phyloP scores from a whole-genome alignment of 2,329 filamentous ascomycete species.

The Tolypocladium endophyticum region DNA sequence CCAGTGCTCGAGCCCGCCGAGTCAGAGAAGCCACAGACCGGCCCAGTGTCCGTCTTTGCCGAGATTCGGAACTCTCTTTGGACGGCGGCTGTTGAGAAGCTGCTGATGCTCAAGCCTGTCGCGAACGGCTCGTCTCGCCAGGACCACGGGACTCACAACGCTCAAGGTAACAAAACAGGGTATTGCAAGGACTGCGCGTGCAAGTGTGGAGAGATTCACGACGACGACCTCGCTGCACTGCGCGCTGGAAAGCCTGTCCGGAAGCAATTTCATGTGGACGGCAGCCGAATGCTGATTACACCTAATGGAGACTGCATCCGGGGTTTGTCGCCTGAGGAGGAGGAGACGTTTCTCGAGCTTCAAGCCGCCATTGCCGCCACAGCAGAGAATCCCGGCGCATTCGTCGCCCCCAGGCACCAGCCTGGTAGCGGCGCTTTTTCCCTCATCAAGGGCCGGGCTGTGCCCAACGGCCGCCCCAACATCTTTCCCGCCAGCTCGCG shows the following conservation, averaged over 20 bases:
- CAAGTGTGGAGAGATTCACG: conserved; percentile 28
- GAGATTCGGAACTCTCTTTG: conserved; percentile 23
- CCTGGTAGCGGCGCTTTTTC: conserved; percentile 45
- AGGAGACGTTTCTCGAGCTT: conserved; percentile 58
- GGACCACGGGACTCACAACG: conserved; percentile 12
- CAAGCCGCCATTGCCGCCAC: conserved; percentile 46
- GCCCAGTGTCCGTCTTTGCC: conserved; percentile 22
- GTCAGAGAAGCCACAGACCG: conserved; percentile 18
- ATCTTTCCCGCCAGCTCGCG: conserved; percentile 44
- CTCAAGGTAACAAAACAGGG: conserved; percentile 11
- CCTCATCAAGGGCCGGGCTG: conserved; percentile 53
- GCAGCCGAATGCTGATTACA: conserved; percentile 60
- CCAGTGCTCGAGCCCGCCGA: conserved; percentile 9
- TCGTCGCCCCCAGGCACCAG: conserved; percentile 44
- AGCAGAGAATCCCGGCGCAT: conserved; percentile 42
- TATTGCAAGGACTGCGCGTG: conserved; percentile 26
- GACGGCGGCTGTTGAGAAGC: conserved; percentile 20
- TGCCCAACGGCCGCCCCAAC: conserved; percentile 51
- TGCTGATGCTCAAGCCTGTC: conserved; percentile 27
- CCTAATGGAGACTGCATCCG: conserved; percentile 69
- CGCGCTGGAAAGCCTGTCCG: conserved; percentile 47
- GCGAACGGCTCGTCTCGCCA: conserved; percentile 16
- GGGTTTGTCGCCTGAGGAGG: conserved; percentile 57
- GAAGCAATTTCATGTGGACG: conserved; percentile 47
- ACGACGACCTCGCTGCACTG: conserved; percentile 43